phyloP scores from a whole-genome alignment of 23 red algal species.

The Cyanidium caldarium region DNA sequence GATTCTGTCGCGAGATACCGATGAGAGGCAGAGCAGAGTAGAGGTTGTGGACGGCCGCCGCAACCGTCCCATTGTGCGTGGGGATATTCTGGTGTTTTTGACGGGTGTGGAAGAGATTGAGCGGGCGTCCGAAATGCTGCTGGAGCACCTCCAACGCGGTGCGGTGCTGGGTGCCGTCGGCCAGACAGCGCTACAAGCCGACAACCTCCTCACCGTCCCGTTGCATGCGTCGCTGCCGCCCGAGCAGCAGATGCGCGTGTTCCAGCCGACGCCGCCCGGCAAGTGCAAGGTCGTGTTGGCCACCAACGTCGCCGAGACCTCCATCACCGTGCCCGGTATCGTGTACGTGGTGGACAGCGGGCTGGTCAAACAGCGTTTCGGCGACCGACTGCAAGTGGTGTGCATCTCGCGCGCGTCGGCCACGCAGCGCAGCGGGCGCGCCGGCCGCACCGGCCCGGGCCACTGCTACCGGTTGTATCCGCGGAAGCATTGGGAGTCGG shows the following conservation, averaged over 20 bases:
- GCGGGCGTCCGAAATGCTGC: neutral
- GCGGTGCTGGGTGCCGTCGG: neutral
- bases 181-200: neutral
- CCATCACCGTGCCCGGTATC: constrained; percentile 66
- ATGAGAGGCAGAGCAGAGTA: too few relatives aligned
- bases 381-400: constrained; percentile 9
- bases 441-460: constrained; percentile 75
- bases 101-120: constrained; percentile 11
- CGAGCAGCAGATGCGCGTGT: constrained; percentile 13
- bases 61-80: neutral
- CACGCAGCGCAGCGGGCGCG: constrained; percentile 74
- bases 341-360: constrained; percentile 82
- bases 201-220: constrained; percentile 19
- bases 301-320: constrained; percentile 96
- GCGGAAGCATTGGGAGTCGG: constrained; percentile 29
- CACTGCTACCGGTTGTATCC: constrained; percentile 90
- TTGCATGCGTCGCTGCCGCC: constrained; percentile 41
- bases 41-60: neutral
- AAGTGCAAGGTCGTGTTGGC: constrained; percentile 60
- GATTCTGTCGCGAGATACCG: neutral
- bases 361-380: constrained; percentile 51
- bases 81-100: constrained; percentile 18
- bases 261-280: neutral
- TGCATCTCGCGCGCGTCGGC: constrained; percentile 56
- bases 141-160: neutral